phyloP scores from a whole-genome alignment of 352 stramenopile species.

The Globisporangium cederbergense region DNA sequence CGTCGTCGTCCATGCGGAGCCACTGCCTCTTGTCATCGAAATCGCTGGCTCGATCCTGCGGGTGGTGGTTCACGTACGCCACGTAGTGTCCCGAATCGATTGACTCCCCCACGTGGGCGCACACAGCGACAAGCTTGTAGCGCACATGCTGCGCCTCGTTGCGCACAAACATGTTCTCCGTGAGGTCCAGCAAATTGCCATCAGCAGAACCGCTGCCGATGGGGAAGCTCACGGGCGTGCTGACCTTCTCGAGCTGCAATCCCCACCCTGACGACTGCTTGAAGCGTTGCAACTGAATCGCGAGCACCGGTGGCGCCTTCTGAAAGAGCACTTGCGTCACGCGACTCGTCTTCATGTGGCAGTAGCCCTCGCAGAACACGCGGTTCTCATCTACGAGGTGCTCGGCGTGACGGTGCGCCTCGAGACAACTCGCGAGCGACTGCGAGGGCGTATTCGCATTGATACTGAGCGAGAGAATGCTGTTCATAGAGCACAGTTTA shows the following conservation, averaged over 20 bases:
- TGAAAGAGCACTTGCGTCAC: conserved; percentile 73
- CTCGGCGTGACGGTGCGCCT: conserved; percentile 49
- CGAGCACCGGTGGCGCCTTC: conserved; percentile 40
- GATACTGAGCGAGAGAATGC: conserved; percentile 63
- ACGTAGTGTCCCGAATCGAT: conserved; percentile 77
- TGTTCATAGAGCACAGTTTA: conserved; percentile 16
- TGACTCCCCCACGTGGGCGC: conserved; percentile 59
- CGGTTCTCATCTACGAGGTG: conserved; percentile 58
- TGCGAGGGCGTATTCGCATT: conserved; percentile 33
- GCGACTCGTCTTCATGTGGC: conserved; percentile 60
- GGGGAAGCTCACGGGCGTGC: conserved; percentile 57
- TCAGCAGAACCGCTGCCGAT: conserved; percentile 7
- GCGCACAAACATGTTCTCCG: conserved; percentile 59
- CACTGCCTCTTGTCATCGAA: conserved; percentile 22
- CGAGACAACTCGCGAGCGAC: conserved; percentile 50
- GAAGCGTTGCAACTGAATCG: conserved; percentile 75
- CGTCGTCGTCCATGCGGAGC: conserved; percentile 73
- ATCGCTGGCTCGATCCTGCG: background rate
- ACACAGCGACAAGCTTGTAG: conserved; percentile 68
- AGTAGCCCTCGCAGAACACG: conserved; percentile 70
- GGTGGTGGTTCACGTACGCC: conserved; percentile 39
- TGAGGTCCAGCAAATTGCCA: conserved; percentile 50
- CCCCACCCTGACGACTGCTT: conserved; percentile 32
- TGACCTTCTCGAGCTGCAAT: conserved; percentile 46
- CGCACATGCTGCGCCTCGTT: conserved; percentile 33